Conservation (phyloP, 1,284 basidiomycete species). For the Blastosporella zonata region DNA sequence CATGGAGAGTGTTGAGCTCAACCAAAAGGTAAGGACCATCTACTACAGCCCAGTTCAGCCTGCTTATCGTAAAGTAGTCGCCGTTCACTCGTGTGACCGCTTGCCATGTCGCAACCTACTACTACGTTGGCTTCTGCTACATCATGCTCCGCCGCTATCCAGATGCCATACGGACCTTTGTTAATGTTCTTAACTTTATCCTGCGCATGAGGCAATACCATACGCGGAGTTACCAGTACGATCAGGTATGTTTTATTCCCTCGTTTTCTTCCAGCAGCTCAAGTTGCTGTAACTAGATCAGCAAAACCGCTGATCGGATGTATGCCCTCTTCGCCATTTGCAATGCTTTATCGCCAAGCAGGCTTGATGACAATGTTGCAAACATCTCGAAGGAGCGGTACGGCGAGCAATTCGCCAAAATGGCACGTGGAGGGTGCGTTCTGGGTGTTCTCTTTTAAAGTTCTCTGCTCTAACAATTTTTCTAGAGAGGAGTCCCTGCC, state of each 20-base stretch:
- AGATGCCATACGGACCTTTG: conserved; percentile 92
- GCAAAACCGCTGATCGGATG: conserved; percentile 97
- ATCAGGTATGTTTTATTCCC: conserved; percentile 57
- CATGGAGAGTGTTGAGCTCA: conserved; percentile 91
- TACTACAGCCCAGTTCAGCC: background rate
- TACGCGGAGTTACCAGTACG: conserved; percentile 94
- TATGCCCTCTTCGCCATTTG: conserved; percentile 94
- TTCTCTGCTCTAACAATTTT: background rate
- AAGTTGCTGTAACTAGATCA: conserved; percentile 58
- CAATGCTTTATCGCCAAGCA: conserved; percentile 86
- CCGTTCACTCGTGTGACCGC: conserved; percentile 91
- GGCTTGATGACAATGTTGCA: conserved; percentile 93
- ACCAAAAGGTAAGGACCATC: conserved; percentile 59
- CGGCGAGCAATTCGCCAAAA: conserved; percentile 86
- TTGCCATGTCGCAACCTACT: conserved; percentile 92
- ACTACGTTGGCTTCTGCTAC: conserved; percentile 96
- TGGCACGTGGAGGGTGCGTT: conserved; percentile 69
- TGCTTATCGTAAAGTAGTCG: conserved; percentile 41
- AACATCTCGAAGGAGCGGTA: conserved; percentile 92
- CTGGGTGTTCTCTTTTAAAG: background rate
- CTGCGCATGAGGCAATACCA: conserved; percentile 93
- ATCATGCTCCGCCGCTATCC: conserved; percentile 93
- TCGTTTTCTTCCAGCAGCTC: background rate
- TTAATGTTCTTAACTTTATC: conserved; percentile 91
- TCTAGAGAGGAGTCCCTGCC: conserved; percentile 69